Base-by-base conservation (phyloP, 2,329 filamentous ascomycete genomes). In the Parastagonospora nodorum region DNA sequence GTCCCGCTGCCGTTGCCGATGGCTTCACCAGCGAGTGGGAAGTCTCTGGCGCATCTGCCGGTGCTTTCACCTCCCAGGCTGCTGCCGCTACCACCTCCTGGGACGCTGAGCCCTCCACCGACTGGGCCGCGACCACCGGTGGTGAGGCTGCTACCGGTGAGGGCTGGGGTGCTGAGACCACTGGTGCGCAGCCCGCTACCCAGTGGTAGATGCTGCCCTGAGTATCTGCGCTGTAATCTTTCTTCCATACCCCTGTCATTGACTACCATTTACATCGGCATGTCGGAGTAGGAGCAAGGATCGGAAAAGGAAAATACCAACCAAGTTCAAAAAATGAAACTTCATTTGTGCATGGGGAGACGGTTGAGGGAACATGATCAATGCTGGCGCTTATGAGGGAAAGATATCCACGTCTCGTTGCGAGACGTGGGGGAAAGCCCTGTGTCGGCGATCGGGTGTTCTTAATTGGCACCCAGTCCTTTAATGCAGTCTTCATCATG, bases 331-430 rank as follows among this genome's bases (percentile, higher is more conserved):
- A 27, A 39, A 16, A 55, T 41, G 42, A 44, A 51, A 53, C 42
- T 48, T 27, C 40, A n/a, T 57, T 42, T 33, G 24, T 48, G 53
- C 55, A 55, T 48, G 47, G 31, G 51, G 38, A 46, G 49, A 50
- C 39, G 27, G 53, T 51, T 53, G 46, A 53, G 55, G 65, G 68
- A 63, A 69, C 59, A 63, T 63, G 60, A 70, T 72, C 68, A 63
- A 67, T 67, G 67, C 66, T 82, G 78, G 88, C 86, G 88, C 92
- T 97, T 83, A 97, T 89, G 92, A 97, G 92, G 93, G 93, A 97
- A 97, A 97, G 93, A 97, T 92, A 96, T 63, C 88, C 91, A 84
- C 78, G 75, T 76, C 66, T 65, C 11, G 42, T 39, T 44, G 43
- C 49, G 53, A 55, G 67, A 74, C 40, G 32, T 78, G 88, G 91